Conservation (phyloP, 495 filamentous ascomycete species). For the Penicillium cataractarum region DNA sequence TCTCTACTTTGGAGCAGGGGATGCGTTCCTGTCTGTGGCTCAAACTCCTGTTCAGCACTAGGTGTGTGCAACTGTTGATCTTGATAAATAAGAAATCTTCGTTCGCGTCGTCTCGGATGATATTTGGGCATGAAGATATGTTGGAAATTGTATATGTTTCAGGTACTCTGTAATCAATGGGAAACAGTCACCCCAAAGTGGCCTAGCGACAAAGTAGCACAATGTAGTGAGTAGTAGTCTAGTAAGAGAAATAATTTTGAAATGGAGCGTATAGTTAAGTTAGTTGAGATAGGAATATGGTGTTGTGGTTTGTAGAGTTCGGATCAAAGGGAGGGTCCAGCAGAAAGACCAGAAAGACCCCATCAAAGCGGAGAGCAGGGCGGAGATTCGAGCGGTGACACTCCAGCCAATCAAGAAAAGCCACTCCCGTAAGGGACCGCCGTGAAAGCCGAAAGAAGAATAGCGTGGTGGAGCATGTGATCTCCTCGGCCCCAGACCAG, state of each 20-base stretch:
- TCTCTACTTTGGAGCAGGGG: not conserved
- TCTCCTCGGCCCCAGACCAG: conserved; percentile 19
- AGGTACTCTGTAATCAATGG: not conserved
- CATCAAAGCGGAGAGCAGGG: not conserved
- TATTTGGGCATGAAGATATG: not conserved
- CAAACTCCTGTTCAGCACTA: not conserved
- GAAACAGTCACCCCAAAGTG: not conserved
- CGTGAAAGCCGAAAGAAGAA: not conserved
- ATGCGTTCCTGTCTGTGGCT: not conserved
- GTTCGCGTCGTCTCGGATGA: not conserved
- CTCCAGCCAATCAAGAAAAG: not conserved
- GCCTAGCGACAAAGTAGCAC: not conserved
- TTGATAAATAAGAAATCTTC: not conserved
- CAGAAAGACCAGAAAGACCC: not conserved
- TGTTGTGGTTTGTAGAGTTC: no score
- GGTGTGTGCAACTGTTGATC: not conserved
- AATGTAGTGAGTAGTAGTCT: no score
- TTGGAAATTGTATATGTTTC: not conserved
- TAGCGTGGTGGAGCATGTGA: conserved; percentile 26
- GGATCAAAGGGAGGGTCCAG: not conserved
- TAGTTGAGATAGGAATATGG: no score
- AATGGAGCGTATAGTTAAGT: no score
- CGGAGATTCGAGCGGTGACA: not conserved
- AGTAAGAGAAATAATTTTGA: no score
- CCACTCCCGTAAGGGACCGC: not conserved